Evolutionary conservation across 495 filamentous ascomycete species (phyloP), one percentile per base, ranked within the genome.

Genomic region (Trichocladium uniseriatum): DNA sequence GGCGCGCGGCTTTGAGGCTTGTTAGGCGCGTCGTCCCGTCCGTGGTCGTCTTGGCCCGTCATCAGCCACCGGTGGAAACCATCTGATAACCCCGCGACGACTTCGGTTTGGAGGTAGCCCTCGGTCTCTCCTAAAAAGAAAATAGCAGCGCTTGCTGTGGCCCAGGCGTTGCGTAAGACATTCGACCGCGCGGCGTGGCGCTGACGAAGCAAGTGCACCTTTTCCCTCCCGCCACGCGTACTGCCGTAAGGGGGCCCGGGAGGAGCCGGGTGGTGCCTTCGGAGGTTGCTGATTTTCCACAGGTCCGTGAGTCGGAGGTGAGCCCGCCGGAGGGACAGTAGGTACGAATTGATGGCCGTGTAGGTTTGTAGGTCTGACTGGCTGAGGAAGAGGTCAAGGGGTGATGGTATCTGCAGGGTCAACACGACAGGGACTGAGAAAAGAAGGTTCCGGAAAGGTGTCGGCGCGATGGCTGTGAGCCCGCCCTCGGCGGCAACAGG

Each of bases 61-160:
- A 43, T 54, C 7, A 77, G 54, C 75, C 75, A 74, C 8, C 45
- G 45, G 22, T 74, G 68, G 38, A 75, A 85, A 62, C 84, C 86
- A 71, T 65, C 71, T 75, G 85, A 94, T 0, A 86, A 83, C 8
- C 81, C 81, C 45, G 83, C 78, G 15, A 95, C 79, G 1, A 96
- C 83, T 62, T 96, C 89, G 3, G 86, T 87, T 60, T 95, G 89
- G 52, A 96, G 82, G 54, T 92, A 96, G 11, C 78, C 79, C 48
- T 88, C 84, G 11, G 84, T 79, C 53, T 95, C 89, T 1, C 84
- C 84, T 3, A 98, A 72, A 52, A 96, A 84, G 67, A 94, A 95
- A 1, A 91, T 73, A 0, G 87, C 84, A 3, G 87, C 84, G 55
- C 84, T 84, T 52, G 81, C 77, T 2, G 85, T 89, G 3, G 89